A percentile compares a stretch with the other conserved stretches of the same genome.
Evolutionary conservation across 2,329 filamentous ascomycete species (phyloP).

Genomic region (Fusarium transvaalense): DNA sequence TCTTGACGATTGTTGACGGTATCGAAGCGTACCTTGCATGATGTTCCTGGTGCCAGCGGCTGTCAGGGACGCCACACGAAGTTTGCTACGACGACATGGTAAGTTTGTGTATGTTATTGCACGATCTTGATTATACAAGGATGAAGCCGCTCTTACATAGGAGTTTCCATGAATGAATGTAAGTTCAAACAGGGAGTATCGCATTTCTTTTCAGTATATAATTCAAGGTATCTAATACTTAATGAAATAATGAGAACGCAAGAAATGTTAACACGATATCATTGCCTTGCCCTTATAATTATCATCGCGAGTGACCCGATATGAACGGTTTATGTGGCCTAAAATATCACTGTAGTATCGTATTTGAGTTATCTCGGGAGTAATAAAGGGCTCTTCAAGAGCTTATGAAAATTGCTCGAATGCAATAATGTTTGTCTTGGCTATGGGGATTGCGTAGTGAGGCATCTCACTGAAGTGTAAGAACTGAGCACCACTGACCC

Average conservation of each 20-base stretch:
- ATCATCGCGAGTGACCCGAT: background rate
- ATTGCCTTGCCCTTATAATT: background rate
- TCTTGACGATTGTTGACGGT: constrained; percentile 20
- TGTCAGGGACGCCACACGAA: constrained; percentile 34
- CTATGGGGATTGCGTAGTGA: background rate
- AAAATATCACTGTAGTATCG: background rate
- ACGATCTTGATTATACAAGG: background rate
- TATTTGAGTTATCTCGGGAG: background rate
- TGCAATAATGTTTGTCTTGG: background rate
- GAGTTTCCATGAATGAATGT: background rate
- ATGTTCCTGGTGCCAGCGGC: constrained; percentile 32
- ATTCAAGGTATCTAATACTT: background rate
- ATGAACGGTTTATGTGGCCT: background rate
- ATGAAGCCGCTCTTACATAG: no score
- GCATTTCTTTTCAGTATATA: background rate
- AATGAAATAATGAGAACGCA: background rate
- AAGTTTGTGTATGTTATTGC: no score
- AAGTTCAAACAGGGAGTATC: background rate
- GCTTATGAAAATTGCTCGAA: no score
- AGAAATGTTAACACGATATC: background rate
- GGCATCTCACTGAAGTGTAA: background rate
- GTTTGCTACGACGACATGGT: constrained; percentile 25
- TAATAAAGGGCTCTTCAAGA: no score
- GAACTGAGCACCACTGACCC: background rate
- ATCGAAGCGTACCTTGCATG: constrained; percentile 39